phyloP scores from a whole-genome alignment of 257 asterid species.

The Verbena officinalis region DNA sequence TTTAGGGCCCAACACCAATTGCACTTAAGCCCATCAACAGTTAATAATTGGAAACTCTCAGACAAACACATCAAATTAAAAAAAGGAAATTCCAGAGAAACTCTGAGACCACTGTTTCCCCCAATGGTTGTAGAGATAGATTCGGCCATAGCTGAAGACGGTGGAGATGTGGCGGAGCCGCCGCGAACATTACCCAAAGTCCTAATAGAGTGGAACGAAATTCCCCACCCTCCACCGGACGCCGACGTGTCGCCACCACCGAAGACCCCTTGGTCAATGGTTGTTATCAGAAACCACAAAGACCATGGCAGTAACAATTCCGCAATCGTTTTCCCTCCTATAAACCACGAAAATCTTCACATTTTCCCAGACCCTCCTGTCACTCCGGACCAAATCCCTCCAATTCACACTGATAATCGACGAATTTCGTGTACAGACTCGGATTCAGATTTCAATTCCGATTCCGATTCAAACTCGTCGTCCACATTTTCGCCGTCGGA shows the following conservation, averaged over 20 bases:
- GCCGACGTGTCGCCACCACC: constrained; percentile 33
- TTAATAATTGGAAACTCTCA: background rate
- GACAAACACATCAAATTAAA: no score
- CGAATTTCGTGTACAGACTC: constrained; percentile 30
- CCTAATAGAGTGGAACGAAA: constrained; percentile 25
- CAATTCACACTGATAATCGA: constrained; percentile 13
- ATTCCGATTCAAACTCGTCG: constrained; percentile 43
- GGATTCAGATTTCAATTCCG: constrained; percentile 37
- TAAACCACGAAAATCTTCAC: constrained; percentile 72
- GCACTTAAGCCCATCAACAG: background rate
- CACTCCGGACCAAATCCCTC: constrained; percentile 1
- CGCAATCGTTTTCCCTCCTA: constrained; percentile 56
- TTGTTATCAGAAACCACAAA: constrained; percentile 44
- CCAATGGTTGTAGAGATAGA: constrained; percentile 27
- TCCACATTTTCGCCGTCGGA: constrained; percentile 43
- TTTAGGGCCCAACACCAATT: background rate
- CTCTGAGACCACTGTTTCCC: constrained; percentile 6
- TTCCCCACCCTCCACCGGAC: constrained; percentile 12
- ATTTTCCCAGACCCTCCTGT: constrained; percentile 28
- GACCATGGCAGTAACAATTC: constrained; percentile 21
- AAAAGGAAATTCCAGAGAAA: background rate
- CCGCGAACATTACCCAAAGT: no score
- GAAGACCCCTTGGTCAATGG: constrained; percentile 46
- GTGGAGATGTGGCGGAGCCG: constrained; percentile 29
- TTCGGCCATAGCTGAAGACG: constrained; percentile 19